Percentiles rank a stretch among this genome's conserved stretches.
Conservation (phyloP, 2,329 filamentous ascomycete genomes). For the Penicillium sp. region DNA sequence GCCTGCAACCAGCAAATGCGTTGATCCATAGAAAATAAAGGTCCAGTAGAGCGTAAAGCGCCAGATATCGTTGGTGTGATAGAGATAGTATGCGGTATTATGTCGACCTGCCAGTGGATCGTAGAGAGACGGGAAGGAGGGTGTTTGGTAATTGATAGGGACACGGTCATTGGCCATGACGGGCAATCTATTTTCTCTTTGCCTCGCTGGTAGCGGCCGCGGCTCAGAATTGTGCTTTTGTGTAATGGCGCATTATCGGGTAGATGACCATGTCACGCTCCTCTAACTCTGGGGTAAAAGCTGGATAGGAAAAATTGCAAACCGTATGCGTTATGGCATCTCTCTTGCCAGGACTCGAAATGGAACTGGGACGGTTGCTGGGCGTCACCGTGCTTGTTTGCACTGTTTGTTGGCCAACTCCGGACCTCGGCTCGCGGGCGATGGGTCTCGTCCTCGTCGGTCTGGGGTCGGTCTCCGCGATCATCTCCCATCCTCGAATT, state of each 20-base stretch:
- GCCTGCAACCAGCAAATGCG: constrained; percentile 65
- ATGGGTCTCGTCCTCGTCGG: constrained; percentile 1
- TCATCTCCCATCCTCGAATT: constrained; percentile 5
- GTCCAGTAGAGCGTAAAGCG: constrained; percentile 86
- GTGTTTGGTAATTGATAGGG: constrained; percentile 58
- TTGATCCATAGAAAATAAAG: constrained; percentile 66
- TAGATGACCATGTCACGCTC: neutral
- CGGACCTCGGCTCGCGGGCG: constrained; percentile 26
- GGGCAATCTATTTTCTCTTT: neutral
- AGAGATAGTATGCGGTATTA: constrained; percentile 59
- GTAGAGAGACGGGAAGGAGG: constrained; percentile 75
- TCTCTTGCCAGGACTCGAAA: no score
- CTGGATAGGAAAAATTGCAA: no score
- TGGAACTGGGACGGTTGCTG: no score
- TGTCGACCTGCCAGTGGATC: constrained; percentile 58
- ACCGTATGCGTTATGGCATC: no score
- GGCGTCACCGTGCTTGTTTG: constrained; percentile 24
- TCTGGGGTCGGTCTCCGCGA: constrained; percentile 31
- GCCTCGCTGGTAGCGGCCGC: no score
- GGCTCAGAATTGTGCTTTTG: no score
- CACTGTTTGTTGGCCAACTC: constrained; percentile 31
- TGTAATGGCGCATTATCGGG: neutral
- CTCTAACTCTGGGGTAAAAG: no score
- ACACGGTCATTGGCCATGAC: constrained; percentile 37
- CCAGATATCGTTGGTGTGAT: constrained; percentile 72